phyloP scores from a whole-genome alignment of 164 flowering plant species.

The Liquidambar formosana region DNA sequence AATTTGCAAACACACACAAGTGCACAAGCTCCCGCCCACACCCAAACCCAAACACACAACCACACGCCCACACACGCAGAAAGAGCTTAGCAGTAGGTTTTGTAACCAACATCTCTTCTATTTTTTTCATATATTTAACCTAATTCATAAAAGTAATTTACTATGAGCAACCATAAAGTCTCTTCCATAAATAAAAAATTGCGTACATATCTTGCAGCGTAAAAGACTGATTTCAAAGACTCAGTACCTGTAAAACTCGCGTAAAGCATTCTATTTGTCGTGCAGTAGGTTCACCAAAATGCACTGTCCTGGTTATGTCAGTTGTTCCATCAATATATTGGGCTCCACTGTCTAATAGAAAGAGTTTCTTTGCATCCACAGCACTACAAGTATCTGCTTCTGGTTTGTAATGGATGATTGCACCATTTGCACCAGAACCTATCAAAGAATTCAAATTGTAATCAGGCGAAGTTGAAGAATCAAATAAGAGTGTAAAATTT shows the following conservation, averaged over 20 bases:
- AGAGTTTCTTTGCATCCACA: conserved; percentile 69
- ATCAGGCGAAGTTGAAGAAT: conserved; percentile 1
- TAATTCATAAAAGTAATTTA: no score
- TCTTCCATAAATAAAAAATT: background rate
- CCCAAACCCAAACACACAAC: no score
- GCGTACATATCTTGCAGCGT: background rate
- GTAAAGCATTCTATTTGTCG: conserved; percentile 92
- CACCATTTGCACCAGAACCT: conserved; percentile 98
- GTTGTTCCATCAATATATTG: conserved; percentile 98
- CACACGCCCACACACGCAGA: no score
- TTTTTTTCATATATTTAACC: no score
- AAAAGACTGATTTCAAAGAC: background rate
- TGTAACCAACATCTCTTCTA: no score
- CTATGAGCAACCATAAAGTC: background rate
- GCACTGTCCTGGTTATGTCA: conserved; percentile 92
- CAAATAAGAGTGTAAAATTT: background rate
- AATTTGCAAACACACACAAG: no score
- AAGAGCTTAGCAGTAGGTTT: background rate
- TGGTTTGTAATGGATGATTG: conserved; percentile 91
- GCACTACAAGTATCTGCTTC: conserved; percentile 74
- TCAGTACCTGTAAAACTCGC: conserved; percentile 78
- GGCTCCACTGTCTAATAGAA: conserved; percentile 91
- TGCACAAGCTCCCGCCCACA: no score
- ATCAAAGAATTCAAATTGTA: conserved; percentile 15
- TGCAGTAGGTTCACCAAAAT: conserved; percentile 85